These are phyloP conservation scores for Collybiopsis confluens DNA, from an alignment of 768 basidiomycete genomes.

Conservation along the genomic window DNA sequence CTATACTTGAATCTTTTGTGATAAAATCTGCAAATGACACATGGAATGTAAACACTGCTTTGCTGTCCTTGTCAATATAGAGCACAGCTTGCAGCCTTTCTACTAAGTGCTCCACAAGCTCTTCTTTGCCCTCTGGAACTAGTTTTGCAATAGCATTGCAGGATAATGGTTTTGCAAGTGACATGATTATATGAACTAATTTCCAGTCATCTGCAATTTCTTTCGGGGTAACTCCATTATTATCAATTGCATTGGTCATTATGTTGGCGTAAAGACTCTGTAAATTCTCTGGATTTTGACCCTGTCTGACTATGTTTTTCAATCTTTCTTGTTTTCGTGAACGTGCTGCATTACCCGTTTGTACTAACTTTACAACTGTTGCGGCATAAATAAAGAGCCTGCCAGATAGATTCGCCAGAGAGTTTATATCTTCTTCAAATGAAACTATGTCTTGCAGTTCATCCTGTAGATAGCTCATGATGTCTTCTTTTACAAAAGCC, in stretches of 20 bases:
- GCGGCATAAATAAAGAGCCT: constrained; percentile 6
- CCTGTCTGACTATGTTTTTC: neutral
- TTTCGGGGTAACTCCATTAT: neutral
- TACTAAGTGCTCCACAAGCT: neutral
- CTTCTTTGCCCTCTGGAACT: neutral
- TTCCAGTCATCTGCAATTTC: neutral
- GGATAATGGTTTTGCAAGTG: neutral
- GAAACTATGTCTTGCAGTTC: neutral
- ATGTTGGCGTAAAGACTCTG: neutral
- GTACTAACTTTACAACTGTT: neutral
- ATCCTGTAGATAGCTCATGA: neutral
- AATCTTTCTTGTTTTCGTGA: neutral
- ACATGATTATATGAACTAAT: neutral
- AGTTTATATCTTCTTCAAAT: neutral
- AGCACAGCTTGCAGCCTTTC: constrained; percentile 1
- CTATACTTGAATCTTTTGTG: neutral
- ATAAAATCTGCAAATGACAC: constrained; percentile 8
- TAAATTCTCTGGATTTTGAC: neutral
- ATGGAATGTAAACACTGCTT: neutral
- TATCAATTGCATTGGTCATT: neutral
- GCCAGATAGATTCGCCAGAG: neutral
- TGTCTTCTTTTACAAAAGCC: neutral
- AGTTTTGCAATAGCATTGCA: neutral
- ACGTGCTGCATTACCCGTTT: neutral
- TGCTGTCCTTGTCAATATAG: neutral